Percentiles rank a stretch among this genome's conserved stretches.
phyloP scores from a whole-genome alignment of 2,329 filamentous ascomycete genomes.

The Aspergillus nomiae region DNA sequence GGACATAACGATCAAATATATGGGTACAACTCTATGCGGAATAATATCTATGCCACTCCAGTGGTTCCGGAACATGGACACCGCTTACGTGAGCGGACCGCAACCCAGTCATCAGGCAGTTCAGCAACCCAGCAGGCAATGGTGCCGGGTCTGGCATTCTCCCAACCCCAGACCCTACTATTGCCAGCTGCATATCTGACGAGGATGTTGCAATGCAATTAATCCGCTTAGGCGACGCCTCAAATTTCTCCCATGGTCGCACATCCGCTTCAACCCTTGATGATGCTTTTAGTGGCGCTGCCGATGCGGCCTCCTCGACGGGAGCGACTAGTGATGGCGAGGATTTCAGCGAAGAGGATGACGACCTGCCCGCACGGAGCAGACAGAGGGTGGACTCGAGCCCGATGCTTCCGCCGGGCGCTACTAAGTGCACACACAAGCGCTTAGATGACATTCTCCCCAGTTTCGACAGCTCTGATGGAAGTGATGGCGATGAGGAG shows the following conservation, averaged over 20 bases:
- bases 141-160: constrained; percentile 62
- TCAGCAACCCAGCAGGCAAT: constrained; percentile 42
- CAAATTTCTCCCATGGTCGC: constrained; percentile 88
- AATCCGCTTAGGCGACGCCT: constrained; percentile 92
- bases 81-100: constrained; percentile 66
- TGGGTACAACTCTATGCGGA: constrained; percentile 33
- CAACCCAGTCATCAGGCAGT: constrained; percentile 50
- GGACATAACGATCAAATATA: constrained; percentile 51
- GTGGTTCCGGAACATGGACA: constrained; percentile 58
- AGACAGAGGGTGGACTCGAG: constrained; percentile 46
- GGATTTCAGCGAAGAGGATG: constrained; percentile 62
- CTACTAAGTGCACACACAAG: constrained; percentile 50
- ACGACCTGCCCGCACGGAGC: constrained; percentile 51
- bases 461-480: constrained; percentile 60
- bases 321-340: constrained; percentile 81
- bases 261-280: constrained; percentile 92
- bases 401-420: constrained; percentile 47
- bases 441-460: constrained; percentile 56
- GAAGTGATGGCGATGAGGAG: constrained; percentile 61
- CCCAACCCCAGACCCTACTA: constrained; percentile 94
- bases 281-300: constrained; percentile 87
- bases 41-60: constrained; percentile 63
- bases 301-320: constrained; percentile 81
- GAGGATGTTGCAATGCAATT: constrained; percentile 97
- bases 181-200: constrained; percentile 95